These are phyloP conservation scores for Ogataea hybrid DNA, from an alignment of 1,139 yeast species.

Conservation along the genomic window DNA sequence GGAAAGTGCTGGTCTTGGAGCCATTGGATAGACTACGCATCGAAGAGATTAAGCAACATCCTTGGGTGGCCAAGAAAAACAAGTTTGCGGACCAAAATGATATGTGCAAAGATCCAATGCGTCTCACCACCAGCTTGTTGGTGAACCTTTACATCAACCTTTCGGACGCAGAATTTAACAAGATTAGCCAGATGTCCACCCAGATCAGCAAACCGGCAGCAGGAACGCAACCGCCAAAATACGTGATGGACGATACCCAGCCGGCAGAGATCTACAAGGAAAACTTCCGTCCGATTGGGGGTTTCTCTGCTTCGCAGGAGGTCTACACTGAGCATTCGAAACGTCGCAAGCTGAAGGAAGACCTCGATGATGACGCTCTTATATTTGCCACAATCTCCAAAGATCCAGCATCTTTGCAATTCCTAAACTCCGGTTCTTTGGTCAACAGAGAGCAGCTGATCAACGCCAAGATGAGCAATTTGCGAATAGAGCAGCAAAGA, in stretches of 20 bases:
- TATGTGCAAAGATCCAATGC: conserved; percentile 48
- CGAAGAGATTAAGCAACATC: conserved; percentile 42
- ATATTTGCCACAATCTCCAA: conserved; percentile 39
- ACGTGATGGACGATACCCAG: conserved; percentile 35
- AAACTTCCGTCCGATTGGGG: conserved; percentile 26
- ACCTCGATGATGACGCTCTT: conserved; percentile 31
- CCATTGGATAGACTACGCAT: conserved; percentile 42
- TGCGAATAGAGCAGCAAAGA: conserved; percentile 18
- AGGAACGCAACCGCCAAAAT: conserved; percentile 36
- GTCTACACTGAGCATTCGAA: conserved; percentile 31
- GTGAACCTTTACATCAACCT: conserved; percentile 47
- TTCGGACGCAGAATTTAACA: conserved; percentile 40
- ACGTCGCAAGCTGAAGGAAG: conserved; percentile 27
- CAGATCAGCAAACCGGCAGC: conserved; percentile 20
- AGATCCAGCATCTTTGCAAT: conserved; percentile 54
- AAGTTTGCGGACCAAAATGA: conserved; percentile 42
- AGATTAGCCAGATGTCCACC: conserved; percentile 29
- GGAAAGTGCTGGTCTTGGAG: conserved; percentile 48
- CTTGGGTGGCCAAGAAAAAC: conserved; percentile 48
- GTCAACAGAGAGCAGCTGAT: conserved; percentile 24
- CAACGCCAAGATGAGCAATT: conserved; percentile 21
- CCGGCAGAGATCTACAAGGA: conserved; percentile 23
- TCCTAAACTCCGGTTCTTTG: conserved; percentile 28
- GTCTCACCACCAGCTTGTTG: conserved; percentile 41
- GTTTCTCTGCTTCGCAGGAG: conserved; percentile 38